Percentiles rank a stretch among this genome's conserved stretches.
Evolutionary conservation across 2,329 filamentous ascomycete genomes (phyloP).

Genomic region (Trichoderma atroviride): DNA sequence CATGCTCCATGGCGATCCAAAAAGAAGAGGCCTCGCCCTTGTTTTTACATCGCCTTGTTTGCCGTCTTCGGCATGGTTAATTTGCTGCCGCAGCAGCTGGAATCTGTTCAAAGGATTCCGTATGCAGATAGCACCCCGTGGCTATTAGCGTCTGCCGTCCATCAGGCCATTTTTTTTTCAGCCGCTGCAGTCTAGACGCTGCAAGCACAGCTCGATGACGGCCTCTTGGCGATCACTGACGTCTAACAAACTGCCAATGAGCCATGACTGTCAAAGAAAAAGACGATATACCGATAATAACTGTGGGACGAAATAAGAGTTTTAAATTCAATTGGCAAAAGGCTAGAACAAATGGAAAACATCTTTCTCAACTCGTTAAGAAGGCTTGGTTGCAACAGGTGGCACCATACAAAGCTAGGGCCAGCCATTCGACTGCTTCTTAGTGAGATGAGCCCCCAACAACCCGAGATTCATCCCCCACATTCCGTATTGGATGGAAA

Average conservation of each 20-base stretch:
- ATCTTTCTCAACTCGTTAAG: neutral
- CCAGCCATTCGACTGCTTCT: neutral
- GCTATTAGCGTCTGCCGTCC: conserved; percentile 1
- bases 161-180: conserved; percentile 1
- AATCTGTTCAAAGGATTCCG: neutral
- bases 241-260: neutral
- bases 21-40: neutral
- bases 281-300: neutral
- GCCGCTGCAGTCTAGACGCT: neutral
- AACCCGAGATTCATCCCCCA: too few relatives aligned
- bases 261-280: too few relatives aligned
- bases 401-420: neutral
- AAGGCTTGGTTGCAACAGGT: neutral
- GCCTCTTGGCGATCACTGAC: neutral
- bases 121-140: neutral
- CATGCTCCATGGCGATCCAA: neutral
- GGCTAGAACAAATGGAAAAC: neutral
- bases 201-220: neutral
- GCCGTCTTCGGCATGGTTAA: neutral
- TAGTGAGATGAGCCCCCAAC: too few relatives aligned
- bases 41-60: conserved; percentile 1
- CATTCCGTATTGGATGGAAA: too few relatives aligned
- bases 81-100: neutral
- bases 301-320: neutral
- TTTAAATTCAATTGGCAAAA: neutral